phyloP scores from a whole-genome alignment of 2,329 filamentous ascomycete species.

The Cercospora beticola region DNA sequence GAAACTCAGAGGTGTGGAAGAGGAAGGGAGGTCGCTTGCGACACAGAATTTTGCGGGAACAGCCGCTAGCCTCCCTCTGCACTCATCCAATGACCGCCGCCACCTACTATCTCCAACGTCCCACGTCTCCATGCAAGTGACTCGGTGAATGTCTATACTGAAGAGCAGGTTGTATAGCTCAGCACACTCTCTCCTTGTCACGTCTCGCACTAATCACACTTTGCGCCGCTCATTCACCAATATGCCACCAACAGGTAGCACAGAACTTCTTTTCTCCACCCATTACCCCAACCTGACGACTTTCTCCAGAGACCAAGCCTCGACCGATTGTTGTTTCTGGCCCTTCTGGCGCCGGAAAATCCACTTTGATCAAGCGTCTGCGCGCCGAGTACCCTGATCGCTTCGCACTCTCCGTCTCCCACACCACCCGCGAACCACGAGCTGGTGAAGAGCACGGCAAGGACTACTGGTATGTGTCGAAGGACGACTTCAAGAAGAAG shows the following conservation, averaged over 20 bases:
- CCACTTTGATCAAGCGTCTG: constrained; percentile 72
- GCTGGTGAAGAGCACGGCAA: constrained; percentile 71
- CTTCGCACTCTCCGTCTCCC: constrained; percentile 60
- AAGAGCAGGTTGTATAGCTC: background rate
- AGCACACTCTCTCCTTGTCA: background rate
- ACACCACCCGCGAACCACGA: constrained; percentile 79
- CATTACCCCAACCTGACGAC: constrained; percentile 11
- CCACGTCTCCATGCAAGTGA: background rate
- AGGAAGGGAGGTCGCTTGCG: background rate
- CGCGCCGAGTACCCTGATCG: constrained; percentile 65
- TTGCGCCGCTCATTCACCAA: constrained; percentile 15
- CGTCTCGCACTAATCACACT: background rate
- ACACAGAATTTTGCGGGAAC: background rate
- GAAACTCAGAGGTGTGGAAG: too few species aligned
- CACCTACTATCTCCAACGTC: background rate
- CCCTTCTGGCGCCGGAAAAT: constrained; percentile 78
- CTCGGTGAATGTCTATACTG: background rate
- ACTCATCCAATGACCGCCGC: background rate
- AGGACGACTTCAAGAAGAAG: constrained; percentile 66
- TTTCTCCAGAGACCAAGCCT: constrained; percentile 22
- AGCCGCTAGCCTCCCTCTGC: background rate
- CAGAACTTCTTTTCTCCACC: background rate
- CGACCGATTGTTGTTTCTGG: constrained; percentile 76
- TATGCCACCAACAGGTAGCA: constrained; percentile 24
- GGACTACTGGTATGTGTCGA: constrained; percentile 77